Evolutionary conservation across 306 rosid genomes (phyloP).

Genomic region (Glycine soja): DNA sequence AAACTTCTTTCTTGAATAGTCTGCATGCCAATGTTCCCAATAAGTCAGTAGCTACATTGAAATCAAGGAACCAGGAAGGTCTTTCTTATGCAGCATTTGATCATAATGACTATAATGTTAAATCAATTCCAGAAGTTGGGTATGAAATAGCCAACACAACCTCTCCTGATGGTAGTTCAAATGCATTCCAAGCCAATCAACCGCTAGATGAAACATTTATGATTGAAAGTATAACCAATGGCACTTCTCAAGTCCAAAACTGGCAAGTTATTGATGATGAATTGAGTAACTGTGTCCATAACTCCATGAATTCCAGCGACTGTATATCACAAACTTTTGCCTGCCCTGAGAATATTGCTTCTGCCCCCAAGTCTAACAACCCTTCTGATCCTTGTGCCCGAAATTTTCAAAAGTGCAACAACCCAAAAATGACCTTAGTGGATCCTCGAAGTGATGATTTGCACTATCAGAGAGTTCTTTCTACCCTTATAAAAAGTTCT

Average conservation of each 20-base stretch:
- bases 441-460: conserved; percentile 57
- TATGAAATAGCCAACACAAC: conserved; percentile 51
- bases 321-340: conserved; percentile 80
- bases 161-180: conserved; percentile 67
- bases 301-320: conserved; percentile 81
- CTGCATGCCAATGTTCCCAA: conserved; percentile 47
- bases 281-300: conserved; percentile 63
- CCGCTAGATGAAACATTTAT: conserved; percentile 56
- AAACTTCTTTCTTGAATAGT: conserved; percentile 63
- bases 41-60: conserved; percentile 44
- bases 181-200: conserved; percentile 56
- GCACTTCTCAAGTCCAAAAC: conserved; percentile 70
- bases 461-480: conserved; percentile 70
- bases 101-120: conserved; percentile 53
- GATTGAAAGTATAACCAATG: conserved; percentile 58
- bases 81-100: conserved; percentile 46
- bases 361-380: conserved; percentile 47
- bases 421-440: conserved; percentile 54
- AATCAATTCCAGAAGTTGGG: conserved; percentile 52
- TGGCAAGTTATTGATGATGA: conserved; percentile 84
- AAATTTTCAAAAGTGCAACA: conserved; percentile 55
- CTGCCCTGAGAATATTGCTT: conserved; percentile 55
- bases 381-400: conserved; percentile 35
- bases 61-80: conserved; percentile 47
- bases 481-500: conserved; percentile 63